These are phyloP conservation scores for Yamadazyma songkhlaensis DNA, from an alignment of 1,139 yeast species.

Conservation along the genomic window DNA sequence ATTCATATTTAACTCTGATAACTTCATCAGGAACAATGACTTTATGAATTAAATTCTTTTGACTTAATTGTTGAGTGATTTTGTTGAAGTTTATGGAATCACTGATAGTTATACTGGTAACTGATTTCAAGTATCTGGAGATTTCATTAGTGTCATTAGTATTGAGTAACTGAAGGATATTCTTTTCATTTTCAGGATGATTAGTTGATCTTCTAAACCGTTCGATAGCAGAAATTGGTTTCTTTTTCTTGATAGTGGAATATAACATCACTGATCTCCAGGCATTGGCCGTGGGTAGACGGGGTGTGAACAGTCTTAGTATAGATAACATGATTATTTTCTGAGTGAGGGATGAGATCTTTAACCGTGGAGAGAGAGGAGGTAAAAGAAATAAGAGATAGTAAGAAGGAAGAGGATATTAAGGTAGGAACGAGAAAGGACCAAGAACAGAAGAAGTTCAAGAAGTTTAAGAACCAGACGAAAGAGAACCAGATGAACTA, in stretches of 20 bases:
- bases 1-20: constrained; percentile 34
- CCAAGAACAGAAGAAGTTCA: no score
- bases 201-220: constrained; percentile 17
- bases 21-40: constrained; percentile 72
- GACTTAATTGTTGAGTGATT: constrained; percentile 1
- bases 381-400: no score
- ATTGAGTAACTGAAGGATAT: constrained; percentile 12
- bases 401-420: no score
- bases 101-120: constrained; percentile 15
- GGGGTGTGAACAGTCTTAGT: no score
- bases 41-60: constrained; percentile 9
- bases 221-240: constrained; percentile 15
- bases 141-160: constrained; percentile 10
- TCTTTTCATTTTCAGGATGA: constrained; percentile 11
- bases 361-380: no score
- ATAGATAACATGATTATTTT: no score
- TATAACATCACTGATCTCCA: no score
- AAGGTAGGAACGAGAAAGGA: no score
- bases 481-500: no score
- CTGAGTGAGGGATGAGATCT: no score
- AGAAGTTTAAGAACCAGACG: no score
- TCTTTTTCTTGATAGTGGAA: constrained; percentile 12
- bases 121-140: constrained; percentile 11
- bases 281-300: no score
- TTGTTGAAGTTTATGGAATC: constrained; percentile 13